Evolutionary conservation across 2,329 filamentous ascomycete genomes (phyloP).

Genomic region (Lasiodiplodia hormozganensis): DNA sequence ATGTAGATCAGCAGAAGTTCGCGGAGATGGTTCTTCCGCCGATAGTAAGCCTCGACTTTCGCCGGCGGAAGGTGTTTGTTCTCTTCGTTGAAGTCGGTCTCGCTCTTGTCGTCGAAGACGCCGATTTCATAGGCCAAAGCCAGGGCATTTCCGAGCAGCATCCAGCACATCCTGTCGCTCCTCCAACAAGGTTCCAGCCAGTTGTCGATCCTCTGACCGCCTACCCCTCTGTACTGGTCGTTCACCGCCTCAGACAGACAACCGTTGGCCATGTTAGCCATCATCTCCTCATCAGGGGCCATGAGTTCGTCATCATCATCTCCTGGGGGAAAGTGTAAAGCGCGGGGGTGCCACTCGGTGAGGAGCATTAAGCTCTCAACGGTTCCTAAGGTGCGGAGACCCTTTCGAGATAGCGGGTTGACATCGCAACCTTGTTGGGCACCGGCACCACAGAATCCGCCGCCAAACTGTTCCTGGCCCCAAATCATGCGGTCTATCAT

Average conservation of each 20-base stretch:
- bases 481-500: conserved; percentile 96
- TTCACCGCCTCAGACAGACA: conserved; percentile 6
- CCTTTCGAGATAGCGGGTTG: conserved; percentile 65
- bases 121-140: conserved; percentile 92
- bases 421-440: conserved; percentile 70
- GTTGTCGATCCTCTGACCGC: conserved; percentile 86
- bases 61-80: conserved; percentile 46
- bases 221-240: conserved; percentile 62
- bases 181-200: conserved; percentile 97
- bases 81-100: conserved; percentile 61
- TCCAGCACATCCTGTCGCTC: conserved; percentile 93
- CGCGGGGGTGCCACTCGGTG: conserved; percentile 96
- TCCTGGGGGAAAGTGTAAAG: conserved; percentile 85
- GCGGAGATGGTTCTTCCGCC: conserved; percentile 81
- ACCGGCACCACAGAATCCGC: conserved; percentile 80
- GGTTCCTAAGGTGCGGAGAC: conserved; percentile 86
- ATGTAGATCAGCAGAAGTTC: conserved; percentile 88
- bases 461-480: conserved; percentile 95
- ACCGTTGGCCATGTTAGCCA: conserved; percentile 33
- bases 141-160: conserved; percentile 90
- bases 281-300: conserved; percentile 64
- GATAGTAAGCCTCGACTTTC: conserved; percentile 77
- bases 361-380: conserved; percentile 93
- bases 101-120: conserved; percentile 90
- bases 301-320: conserved; percentile 70